Percentiles rank a stretch among this genome's conserved stretches.
Evolutionary conservation across 2,329 filamentous ascomycete species (phyloP).

Genomic region (Fusarium pininemorale): DNA sequence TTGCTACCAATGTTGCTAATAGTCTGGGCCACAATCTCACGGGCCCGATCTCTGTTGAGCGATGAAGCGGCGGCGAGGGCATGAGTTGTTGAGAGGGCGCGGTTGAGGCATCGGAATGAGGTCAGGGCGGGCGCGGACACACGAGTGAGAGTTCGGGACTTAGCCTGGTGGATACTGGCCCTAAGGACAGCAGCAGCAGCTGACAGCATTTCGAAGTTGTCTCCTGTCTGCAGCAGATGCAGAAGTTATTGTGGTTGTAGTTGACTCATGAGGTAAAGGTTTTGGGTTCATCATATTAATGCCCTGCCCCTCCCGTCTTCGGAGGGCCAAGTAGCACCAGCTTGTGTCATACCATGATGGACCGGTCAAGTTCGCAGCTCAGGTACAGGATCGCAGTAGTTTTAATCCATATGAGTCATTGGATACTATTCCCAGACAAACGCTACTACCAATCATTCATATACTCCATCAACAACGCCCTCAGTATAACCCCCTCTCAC

Average conservation of each 20-base stretch:
- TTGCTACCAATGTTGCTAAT: background rate
- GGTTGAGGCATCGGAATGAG: background rate
- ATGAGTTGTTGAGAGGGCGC: background rate
- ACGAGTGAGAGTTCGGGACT: background rate
- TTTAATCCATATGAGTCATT: too few species aligned
- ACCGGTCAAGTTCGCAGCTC: background rate
- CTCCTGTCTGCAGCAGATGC: background rate
- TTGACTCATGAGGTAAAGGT: background rate
- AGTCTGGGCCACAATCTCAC: background rate
- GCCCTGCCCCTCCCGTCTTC: background rate
- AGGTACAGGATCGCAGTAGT: background rate
- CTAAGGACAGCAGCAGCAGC: background rate
- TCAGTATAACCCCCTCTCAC: background rate
- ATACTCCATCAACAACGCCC: accelerated
- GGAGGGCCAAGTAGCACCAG: background rate
- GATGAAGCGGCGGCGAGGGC: background rate
- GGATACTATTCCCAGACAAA: too few species aligned
- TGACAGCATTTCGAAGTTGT: background rate
- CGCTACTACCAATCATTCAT: too few species aligned
- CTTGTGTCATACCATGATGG: background rate
- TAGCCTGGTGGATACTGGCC: background rate
- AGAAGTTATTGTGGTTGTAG: background rate
- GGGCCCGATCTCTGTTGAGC: background rate
- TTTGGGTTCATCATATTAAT: background rate
- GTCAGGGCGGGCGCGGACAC: background rate